Conservation (phyloP, 2,329 filamentous ascomycete genomes). For the Fusarium protoensiforme region DNA sequence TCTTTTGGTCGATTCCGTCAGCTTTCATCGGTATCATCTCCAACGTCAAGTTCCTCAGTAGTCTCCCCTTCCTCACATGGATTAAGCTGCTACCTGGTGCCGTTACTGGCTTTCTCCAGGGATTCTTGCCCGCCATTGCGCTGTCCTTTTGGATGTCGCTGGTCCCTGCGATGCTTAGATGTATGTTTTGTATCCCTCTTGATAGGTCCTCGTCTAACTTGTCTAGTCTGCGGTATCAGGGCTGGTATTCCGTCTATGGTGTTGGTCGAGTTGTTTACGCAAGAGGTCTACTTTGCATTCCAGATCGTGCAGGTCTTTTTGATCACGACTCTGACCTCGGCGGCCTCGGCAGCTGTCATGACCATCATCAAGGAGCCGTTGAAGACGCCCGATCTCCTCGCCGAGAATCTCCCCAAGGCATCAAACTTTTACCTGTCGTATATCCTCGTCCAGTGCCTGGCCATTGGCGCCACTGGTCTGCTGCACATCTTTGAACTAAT, state of each 20-base stretch:
- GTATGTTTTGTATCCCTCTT: conserved; percentile 32
- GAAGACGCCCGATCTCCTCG: conserved; percentile 72
- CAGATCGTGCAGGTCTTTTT: conserved; percentile 94
- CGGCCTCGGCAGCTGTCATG: conserved; percentile 76
- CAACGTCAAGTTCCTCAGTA: conserved; percentile 78
- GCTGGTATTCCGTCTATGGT: conserved; percentile 84
- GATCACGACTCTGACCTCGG: conserved; percentile 83
- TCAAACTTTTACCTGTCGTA: conserved; percentile 97
- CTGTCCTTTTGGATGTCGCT: conserved; percentile 88
- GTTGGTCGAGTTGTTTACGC: conserved; percentile 86
- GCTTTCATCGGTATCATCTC: conserved; percentile 87
- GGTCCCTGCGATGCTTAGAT: conserved; percentile 82
- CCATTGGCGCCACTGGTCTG: conserved; percentile 78
- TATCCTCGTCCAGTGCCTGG: conserved; percentile 91
- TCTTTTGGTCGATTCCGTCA: conserved; percentile 86
- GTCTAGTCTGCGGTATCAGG: conserved; percentile 76
- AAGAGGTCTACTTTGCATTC: conserved; percentile 92
- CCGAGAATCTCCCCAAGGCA: conserved; percentile 79
- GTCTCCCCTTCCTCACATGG: conserved; percentile 76
- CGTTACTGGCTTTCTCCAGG: conserved; percentile 86
- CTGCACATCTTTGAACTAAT: conserved; percentile 76
- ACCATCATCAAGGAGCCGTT: conserved; percentile 72
- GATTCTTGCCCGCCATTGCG: conserved; percentile 82
- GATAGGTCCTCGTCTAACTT: conserved; percentile 10
- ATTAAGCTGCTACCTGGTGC: conserved; percentile 74